Percentiles rank a stretch among this genome's conserved stretches.
Evolutionary conservation across 139 green algal genomes (phyloP).

Genomic region (Chlorella sorokiniana): DNA sequence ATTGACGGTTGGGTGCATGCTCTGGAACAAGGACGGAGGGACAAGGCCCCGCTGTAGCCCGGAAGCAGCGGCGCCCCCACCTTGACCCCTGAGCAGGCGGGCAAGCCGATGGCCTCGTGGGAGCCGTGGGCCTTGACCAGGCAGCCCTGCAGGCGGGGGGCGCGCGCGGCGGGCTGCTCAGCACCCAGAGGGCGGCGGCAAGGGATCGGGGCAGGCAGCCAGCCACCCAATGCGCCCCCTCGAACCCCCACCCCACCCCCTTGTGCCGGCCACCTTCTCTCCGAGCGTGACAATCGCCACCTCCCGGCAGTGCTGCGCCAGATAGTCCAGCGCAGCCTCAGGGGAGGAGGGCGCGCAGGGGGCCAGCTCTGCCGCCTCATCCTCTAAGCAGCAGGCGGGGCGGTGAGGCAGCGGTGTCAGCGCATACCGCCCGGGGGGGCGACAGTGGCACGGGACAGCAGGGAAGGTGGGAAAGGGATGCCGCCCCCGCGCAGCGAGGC

Average conservation of each 20-base stretch:
- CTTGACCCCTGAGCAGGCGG: conserved; percentile 51
- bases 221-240: background rate
- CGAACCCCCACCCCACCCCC: background rate
- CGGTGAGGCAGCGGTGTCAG: too few relatives aligned
- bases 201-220: background rate
- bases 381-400: too few relatives aligned
- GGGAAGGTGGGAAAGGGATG: too few relatives aligned
- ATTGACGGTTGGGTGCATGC: too few relatives aligned
- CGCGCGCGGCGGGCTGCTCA: background rate
- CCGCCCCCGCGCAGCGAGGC: too few relatives aligned
- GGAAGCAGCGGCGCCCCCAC: conserved; percentile 12
- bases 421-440: too few relatives aligned
- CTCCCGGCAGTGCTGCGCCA: conserved; percentile 44
- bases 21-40: too few relatives aligned
- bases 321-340: conserved; percentile 39
- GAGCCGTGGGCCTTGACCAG: conserved; percentile 35
- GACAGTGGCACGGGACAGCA: too few relatives aligned
- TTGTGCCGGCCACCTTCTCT: conserved; percentile 33
- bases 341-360: background rate
- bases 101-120: conserved; percentile 34
- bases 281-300: conserved; percentile 66
- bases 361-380: conserved; percentile 52
- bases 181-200: background rate
- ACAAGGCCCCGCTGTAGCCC: too few relatives aligned
- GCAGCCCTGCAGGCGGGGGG: conserved; percentile 41